phyloP scores from a whole-genome alignment of 202 grass and related monocot genomes.

The Hordeum pubiflorum region DNA sequence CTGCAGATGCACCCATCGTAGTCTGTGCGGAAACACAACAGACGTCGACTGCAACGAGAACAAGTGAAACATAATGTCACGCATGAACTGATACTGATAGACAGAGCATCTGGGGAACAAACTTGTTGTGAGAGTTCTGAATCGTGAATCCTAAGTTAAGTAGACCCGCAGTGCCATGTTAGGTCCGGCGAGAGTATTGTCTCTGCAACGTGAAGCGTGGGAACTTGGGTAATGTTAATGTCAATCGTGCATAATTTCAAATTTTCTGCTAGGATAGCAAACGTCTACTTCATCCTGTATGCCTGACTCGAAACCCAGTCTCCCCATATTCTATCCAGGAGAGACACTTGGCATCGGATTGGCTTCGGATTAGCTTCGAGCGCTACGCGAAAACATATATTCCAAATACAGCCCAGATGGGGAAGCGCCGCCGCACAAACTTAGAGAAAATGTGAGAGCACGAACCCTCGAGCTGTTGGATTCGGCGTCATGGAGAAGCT shows the following conservation, averaged over 20 bases:
- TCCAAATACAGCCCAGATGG: neutral
- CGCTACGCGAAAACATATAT: neutral
- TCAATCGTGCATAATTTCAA: neutral
- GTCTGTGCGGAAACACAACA: neutral
- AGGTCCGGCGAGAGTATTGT: neutral
- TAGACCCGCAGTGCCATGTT: neutral
- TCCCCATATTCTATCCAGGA: neutral
- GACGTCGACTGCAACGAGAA: neutral
- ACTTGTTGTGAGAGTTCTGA: neutral
- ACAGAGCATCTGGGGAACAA: neutral
- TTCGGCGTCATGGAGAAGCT: neutral
- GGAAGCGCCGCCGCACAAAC: neutral
- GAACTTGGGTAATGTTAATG: neutral
- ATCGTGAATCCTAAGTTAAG: neutral
- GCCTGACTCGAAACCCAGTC: neutral
- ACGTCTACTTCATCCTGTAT: neutral
- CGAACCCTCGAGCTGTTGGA: neutral
- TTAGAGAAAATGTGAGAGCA: neutral
- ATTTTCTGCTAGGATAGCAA: neutral
- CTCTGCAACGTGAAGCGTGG: neutral
- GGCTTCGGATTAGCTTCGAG: neutral
- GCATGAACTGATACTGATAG: no score
- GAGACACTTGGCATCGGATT: no score
- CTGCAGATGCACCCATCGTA: conserved; percentile 51
- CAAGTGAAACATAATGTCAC: neutral